A percentile compares a stretch with the other conserved stretches of the same genome.
phyloP scores from a whole-genome alignment of 768 basidiomycete species.

The Pleurotus pulmonarius region DNA sequence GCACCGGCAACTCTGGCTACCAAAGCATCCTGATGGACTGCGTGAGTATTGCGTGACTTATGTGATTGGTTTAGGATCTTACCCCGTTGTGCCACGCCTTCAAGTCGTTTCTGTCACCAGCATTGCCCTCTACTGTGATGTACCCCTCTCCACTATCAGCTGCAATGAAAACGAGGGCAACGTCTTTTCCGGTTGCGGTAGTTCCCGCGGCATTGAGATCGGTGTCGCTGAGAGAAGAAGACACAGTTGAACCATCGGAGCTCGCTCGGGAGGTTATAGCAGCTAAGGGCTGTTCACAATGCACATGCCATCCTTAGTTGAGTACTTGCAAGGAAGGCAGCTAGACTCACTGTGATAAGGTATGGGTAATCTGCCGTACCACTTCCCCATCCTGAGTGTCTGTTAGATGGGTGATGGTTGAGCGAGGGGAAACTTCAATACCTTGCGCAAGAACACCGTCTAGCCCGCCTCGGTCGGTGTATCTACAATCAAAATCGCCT shows the following conservation, averaged over 20 bases:
- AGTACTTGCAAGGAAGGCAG: no score
- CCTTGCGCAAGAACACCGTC: slow-evolving; percentile 63
- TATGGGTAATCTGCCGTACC: slow-evolving; percentile 53
- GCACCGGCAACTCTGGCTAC: slow-evolving; percentile 47
- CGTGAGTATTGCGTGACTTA: neutral
- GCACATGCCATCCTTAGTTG: no score
- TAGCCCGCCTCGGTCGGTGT: slow-evolving; percentile 49
- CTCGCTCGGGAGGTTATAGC: slow-evolving; percentile 41
- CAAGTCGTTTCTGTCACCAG: slow-evolving; percentile 50
- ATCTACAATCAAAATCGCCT: slow-evolving; percentile 18
- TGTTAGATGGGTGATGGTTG: neutral
- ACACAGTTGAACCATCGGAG: slow-evolving; percentile 35
- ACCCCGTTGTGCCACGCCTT: slow-evolving; percentile 50
- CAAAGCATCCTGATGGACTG: slow-evolving; percentile 35
- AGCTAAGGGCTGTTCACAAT: slow-evolving; percentile 29
- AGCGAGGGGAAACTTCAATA: slow-evolving; percentile 20
- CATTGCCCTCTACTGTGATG: slow-evolving; percentile 48
- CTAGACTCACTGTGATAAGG: slow-evolving; percentile 32
- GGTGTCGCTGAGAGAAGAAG: slow-evolving; percentile 46
- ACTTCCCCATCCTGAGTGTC: slow-evolving; percentile 38
- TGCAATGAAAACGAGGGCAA: slow-evolving; percentile 53
- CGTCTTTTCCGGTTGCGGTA: slow-evolving; percentile 41
- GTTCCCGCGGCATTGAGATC: slow-evolving; percentile 41
- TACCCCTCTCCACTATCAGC: slow-evolving; percentile 42
- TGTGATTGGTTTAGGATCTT: slow-evolving; percentile 5